Evolutionary conservation across 192 early-diverging fungal species (phyloP).

Genomic region (Linnemannia schmuckeri): DNA sequence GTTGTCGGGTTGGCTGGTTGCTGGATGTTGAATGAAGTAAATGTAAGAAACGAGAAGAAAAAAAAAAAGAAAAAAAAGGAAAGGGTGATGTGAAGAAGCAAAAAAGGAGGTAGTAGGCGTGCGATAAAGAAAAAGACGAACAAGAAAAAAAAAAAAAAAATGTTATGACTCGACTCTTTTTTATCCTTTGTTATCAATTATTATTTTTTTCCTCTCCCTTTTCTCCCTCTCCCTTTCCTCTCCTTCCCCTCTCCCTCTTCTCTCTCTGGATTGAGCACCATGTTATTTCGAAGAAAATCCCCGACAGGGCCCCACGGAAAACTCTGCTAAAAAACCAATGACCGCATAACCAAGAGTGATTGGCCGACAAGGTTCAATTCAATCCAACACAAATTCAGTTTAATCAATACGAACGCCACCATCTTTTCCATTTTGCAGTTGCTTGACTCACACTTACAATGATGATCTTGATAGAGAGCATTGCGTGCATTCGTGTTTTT

Average conservation of each 20-base stretch:
- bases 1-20: neutral
- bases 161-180: neutral
- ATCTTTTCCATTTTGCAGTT: neutral
- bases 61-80: neutral
- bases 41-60: neutral
- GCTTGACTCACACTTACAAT: neutral
- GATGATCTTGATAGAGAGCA: neutral
- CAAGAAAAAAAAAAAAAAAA: neutral
- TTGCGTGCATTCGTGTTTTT: neutral
- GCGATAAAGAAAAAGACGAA: neutral
- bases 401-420: neutral
- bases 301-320: neutral
- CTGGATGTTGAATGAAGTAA: neutral
- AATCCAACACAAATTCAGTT: neutral
- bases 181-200: neutral
- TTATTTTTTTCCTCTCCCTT: neutral
- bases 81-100: neutral
- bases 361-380: constrained; percentile 3
- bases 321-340: neutral
- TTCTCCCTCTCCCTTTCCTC: too few relatives aligned
- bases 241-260: too few relatives aligned
- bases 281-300: neutral
- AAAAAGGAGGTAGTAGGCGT: neutral
- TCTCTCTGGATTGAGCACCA: neutral
- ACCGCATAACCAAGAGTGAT: neutral